A percentile compares a stretch with the other conserved stretches of the same genome.
Conservation (phyloP, 225 moss, liverwort and hornwort species). For the Sphagnum tenellum region DNA sequence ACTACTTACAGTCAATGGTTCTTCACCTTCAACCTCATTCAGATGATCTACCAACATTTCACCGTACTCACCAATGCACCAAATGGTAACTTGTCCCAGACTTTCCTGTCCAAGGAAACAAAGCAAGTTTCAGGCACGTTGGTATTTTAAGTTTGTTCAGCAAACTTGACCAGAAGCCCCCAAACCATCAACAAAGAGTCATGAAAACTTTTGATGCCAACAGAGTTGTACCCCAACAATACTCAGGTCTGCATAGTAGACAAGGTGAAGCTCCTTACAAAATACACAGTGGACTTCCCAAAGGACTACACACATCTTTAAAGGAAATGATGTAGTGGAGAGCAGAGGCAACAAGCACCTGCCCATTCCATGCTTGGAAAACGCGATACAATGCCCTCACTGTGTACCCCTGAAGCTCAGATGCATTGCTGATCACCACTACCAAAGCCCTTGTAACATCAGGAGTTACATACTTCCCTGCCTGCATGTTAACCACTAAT, state of each 20-base stretch:
- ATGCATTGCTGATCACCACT: slow-evolving; percentile 84
- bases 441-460: slow-evolving; percentile 77
- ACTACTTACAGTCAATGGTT: slow-evolving; percentile 36
- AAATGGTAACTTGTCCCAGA: slow-evolving; percentile 51
- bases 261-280: no score
- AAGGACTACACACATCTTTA: no score
- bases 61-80: slow-evolving; percentile 65
- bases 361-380: slow-evolving; percentile 75
- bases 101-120: slow-evolving; percentile 26
- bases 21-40: slow-evolving; percentile 34
- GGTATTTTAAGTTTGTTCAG: no score
- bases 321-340: no score
- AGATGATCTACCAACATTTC: slow-evolving; percentile 43
- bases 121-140: no score
- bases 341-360: slow-evolving; percentile 34
- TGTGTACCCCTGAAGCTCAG: slow-evolving; percentile 78
- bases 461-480: slow-evolving; percentile 71
- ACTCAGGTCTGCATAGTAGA: no score
- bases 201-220: no score
- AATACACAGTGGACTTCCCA: no score
- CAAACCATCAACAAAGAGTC: no score
- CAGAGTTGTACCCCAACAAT: no score
- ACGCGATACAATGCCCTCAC: slow-evolving; percentile 67
- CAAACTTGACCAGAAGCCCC: no score
- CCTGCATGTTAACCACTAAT: slow-evolving; percentile 20